Evolutionary conservation across 164 flowering plant species (phyloP).

Genomic region (Nymphaea colorata): DNA sequence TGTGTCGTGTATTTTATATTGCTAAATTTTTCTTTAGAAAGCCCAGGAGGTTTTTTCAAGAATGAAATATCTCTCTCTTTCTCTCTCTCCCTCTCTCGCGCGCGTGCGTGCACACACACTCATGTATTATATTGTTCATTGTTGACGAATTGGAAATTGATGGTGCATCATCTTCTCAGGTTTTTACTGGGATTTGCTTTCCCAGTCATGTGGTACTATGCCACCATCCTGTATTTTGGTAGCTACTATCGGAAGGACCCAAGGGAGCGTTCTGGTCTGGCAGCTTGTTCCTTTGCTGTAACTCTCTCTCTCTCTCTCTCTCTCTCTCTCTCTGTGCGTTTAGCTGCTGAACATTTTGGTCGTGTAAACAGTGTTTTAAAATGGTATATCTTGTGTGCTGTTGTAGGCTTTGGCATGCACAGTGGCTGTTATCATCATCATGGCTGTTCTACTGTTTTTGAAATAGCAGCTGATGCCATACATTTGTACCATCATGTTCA

Average conservation of each 20-base stretch:
- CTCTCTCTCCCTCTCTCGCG: not conserved
- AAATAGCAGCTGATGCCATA: constrained; percentile 7
- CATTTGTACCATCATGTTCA: not conserved
- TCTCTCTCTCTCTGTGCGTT: not conserved
- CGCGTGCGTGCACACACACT: not conserved
- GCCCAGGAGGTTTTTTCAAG: too few species aligned
- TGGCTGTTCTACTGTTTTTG: constrained; percentile 11
- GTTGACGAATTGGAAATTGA: not conserved
- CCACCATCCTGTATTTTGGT: constrained; percentile 20
- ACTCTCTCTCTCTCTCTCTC: constrained; percentile 2
- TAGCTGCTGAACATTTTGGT: not conserved
- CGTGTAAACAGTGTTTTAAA: not conserved
- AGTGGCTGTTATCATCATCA: constrained; percentile 9
- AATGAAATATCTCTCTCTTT: not conserved
- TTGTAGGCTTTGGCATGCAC: constrained; percentile 26
- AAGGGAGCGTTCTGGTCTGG: constrained; percentile 22
- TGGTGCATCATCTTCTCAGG: constrained; percentile 2
- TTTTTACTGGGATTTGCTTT: constrained; percentile 16
- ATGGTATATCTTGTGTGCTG: not conserved
- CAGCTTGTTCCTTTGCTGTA: constrained; percentile 23
- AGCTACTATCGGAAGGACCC: constrained; percentile 21
- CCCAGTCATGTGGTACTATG: constrained; percentile 20
- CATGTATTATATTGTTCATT: not conserved
- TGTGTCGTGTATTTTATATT: too few species aligned
- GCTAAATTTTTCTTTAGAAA: too few species aligned